phyloP scores from a whole-genome alignment of 345 rosid species.

The Camelina hispida region DNA sequence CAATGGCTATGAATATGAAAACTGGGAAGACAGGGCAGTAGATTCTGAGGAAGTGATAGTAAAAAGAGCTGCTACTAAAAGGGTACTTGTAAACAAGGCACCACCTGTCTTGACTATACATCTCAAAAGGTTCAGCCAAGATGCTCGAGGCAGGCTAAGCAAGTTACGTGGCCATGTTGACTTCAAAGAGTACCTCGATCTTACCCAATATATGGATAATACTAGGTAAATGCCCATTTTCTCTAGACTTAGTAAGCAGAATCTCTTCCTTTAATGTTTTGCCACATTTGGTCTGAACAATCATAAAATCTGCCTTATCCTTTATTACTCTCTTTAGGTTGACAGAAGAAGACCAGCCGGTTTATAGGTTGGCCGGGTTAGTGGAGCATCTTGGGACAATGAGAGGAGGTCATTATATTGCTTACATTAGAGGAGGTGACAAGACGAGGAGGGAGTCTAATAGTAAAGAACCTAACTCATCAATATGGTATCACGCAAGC shows the following conservation, averaged over 20 bases:
- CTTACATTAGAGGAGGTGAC: slow-evolving; percentile 62
- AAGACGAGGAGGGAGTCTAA: slow-evolving; percentile 16
- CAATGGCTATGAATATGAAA: slow-evolving; percentile 19
- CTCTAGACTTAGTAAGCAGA: background rate
- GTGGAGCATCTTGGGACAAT: slow-evolving; percentile 91
- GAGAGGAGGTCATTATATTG: slow-evolving; percentile 92
- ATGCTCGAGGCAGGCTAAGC: slow-evolving; percentile 84
- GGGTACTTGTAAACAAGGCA: slow-evolving; percentile 70
- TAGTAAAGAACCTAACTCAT: slow-evolving; percentile 36
- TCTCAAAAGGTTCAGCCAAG: slow-evolving; percentile 93
- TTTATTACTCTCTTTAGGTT: slow-evolving; percentile 45
- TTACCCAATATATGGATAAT: slow-evolving; percentile 73
- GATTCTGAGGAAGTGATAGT: slow-evolving; percentile 50
- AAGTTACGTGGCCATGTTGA: slow-evolving; percentile 86
- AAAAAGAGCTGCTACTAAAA: slow-evolving; percentile 89
- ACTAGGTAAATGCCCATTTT: slow-evolving; percentile 55
- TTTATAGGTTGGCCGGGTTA: slow-evolving; percentile 69
- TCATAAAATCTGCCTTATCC: background rate
- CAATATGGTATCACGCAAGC: slow-evolving; percentile 68
- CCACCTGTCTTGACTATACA: slow-evolving; percentile 86
- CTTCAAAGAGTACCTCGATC: slow-evolving; percentile 69
- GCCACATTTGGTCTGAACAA: background rate
- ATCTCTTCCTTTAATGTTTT: slow-evolving; percentile 1
- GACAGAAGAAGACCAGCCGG: slow-evolving; percentile 41
- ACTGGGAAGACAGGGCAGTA: slow-evolving; percentile 43